A percentile compares a stretch with the other conserved stretches of the same genome.
phyloP scores from a whole-genome alignment of 2,329 filamentous ascomycete genomes.

The Fonsecaea erecta region DNA sequence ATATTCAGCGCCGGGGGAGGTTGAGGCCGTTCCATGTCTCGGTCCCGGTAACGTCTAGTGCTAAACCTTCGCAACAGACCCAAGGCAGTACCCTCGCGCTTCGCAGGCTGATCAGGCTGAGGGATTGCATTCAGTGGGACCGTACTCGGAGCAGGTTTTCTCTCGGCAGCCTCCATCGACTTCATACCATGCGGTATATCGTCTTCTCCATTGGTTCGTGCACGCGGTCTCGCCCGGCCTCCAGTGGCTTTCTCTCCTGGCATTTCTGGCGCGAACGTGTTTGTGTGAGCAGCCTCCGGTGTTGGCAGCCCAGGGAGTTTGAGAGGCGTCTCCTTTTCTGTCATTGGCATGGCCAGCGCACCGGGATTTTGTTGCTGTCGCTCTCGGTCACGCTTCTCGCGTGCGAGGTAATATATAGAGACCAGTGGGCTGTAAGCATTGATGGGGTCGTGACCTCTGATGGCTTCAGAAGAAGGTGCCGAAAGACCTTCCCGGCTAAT shows the following conservation, averaged over 20 bases:
- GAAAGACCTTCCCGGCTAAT: slow-evolving; percentile 84
- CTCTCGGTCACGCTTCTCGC: slow-evolving; percentile 84
- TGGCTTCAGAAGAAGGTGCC: slow-evolving; percentile 81
- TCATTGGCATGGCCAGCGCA: slow-evolving; percentile 60
- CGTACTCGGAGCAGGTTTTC: slow-evolving; percentile 46
- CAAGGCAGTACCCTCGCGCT: slow-evolving; percentile 85
- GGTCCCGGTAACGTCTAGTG: slow-evolving; percentile 73
- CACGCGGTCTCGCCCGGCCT: slow-evolving; percentile 79
- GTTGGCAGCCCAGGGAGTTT: slow-evolving; percentile 75
- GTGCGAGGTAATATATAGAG: slow-evolving; percentile 95
- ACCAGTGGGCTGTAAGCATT: slow-evolving; percentile 92
- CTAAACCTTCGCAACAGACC: slow-evolving; percentile 88
- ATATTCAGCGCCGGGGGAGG: slow-evolving; percentile 78
- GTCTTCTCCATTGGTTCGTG: slow-evolving; percentile 92
- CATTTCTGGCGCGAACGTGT: slow-evolving; percentile 82
- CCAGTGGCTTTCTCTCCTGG: slow-evolving; percentile 85
- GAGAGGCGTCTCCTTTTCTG: slow-evolving; percentile 61
- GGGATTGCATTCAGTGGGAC: slow-evolving; percentile 34
- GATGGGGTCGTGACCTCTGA: slow-evolving; percentile 82
- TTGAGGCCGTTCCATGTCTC: slow-evolving; percentile 62
- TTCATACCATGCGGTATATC: slow-evolving; percentile 77
- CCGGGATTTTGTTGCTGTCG: slow-evolving; percentile 63
- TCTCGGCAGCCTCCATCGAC: slow-evolving; percentile 60
- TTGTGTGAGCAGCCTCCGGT: slow-evolving; percentile 87
- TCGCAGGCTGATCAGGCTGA: slow-evolving; percentile 63